Conservation (phyloP, 441 rosid species). For the Biscutella auriculata region DNA sequence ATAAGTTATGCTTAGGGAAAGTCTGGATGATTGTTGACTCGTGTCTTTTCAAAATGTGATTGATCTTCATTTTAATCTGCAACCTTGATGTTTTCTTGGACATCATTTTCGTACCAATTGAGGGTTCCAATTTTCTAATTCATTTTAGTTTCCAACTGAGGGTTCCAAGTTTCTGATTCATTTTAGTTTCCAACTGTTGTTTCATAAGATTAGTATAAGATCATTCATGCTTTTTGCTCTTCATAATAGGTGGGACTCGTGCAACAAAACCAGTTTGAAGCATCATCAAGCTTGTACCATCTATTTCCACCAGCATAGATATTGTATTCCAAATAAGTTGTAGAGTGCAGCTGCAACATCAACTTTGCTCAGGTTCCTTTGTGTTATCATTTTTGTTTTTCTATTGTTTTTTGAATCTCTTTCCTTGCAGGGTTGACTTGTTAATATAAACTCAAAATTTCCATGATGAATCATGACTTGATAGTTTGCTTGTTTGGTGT, state of each 20-base stretch:
- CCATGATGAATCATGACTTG: not conserved
- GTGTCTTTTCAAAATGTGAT: too few species aligned
- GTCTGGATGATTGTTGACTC: too few species aligned
- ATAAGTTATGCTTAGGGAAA: too few species aligned
- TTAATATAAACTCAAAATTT: conserved; percentile 14
- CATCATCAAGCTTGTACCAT: conserved; percentile 13
- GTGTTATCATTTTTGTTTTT: conserved; percentile 7
- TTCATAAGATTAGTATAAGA: not conserved
- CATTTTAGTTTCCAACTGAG: not conserved
- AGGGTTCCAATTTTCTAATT: not conserved
- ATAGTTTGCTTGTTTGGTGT: too few species aligned
- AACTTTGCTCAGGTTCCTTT: conserved; percentile 30
- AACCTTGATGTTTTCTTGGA: too few species aligned
- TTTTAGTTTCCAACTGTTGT: not conserved
- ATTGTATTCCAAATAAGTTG: conserved; percentile 25
- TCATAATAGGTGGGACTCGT: conserved; percentile 29
- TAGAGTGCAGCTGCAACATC: conserved; percentile 26
- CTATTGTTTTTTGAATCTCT: not conserved
- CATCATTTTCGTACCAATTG: too few species aligned
- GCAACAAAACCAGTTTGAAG: conserved; percentile 37
- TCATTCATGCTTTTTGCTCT: not conserved
- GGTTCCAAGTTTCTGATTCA: not conserved
- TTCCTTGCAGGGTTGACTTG: conserved; percentile 3
- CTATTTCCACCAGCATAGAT: conserved; percentile 10
- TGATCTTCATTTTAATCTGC: too few species aligned